These are phyloP conservation scores for Lepidium aucheri DNA, from an alignment of 345 rosid genomes.

Conservation along the genomic window DNA sequence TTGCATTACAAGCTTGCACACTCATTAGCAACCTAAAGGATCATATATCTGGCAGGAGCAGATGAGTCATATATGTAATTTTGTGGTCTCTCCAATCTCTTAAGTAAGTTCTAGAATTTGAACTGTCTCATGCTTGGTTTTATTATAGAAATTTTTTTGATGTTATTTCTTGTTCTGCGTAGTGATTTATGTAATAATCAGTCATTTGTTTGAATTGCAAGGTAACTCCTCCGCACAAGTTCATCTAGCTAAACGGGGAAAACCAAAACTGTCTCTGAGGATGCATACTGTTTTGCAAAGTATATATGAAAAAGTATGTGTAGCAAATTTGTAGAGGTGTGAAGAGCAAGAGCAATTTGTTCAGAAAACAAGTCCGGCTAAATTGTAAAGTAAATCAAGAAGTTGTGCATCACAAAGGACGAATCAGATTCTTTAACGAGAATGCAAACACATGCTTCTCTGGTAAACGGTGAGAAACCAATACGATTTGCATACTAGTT, in stretches of 20 bases:
- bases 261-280: slow-evolving; percentile 45
- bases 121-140: background rate
- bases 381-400: background rate
- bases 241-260: slow-evolving; percentile 44
- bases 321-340: no score
- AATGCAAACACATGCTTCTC: slow-evolving; percentile 12
- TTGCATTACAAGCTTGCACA: no score
- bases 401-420: background rate
- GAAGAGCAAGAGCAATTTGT: slow-evolving; percentile 33
- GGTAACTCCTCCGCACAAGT: slow-evolving; percentile 56
- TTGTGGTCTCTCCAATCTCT: background rate
- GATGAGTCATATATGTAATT: no score
- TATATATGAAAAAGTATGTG: slow-evolving; percentile 53
- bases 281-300: slow-evolving; percentile 50
- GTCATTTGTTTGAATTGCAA: background rate
- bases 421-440: slow-evolving; percentile 17
- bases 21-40: no score
- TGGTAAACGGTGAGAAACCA: slow-evolving; percentile 19
- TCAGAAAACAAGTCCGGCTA: slow-evolving; percentile 20
- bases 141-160: background rate
- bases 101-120: background rate
- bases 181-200: background rate
- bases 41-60: no score
- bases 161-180: background rate
- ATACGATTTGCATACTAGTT: background rate